Evolutionary conservation across 805 yeast species (phyloP).

Genomic region (Metschnikowia rubicola): DNA sequence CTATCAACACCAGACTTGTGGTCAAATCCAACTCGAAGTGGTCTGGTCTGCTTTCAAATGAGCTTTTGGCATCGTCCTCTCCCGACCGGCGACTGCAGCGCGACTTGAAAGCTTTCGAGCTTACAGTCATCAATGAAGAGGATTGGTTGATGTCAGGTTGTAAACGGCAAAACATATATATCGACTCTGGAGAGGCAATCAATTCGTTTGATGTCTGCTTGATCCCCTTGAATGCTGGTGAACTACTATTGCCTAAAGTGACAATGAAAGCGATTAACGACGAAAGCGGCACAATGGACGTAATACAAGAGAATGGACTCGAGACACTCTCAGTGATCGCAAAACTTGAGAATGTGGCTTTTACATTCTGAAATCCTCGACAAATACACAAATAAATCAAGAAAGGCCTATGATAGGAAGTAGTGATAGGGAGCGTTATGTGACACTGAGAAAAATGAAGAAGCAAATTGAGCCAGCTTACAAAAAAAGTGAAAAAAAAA

Average conservation of each 20-base stretch:
- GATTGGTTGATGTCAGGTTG: slow-evolving; percentile 81
- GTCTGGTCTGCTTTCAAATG: slow-evolving; percentile 22
- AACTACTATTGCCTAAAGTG: slow-evolving; percentile 62
- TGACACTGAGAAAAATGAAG: too few relatives aligned
- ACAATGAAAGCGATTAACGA: slow-evolving; percentile 31
- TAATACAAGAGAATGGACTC: slow-evolving; percentile 63
- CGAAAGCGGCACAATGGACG: slow-evolving; percentile 45
- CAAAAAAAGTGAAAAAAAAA: background rate
- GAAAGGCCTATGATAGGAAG: too few relatives aligned
- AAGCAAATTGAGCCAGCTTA: too few relatives aligned
- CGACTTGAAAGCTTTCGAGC: slow-evolving; percentile 31
- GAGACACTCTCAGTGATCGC: slow-evolving; percentile 72
- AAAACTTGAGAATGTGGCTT: slow-evolving; percentile 57
- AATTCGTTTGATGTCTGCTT: slow-evolving; percentile 42
- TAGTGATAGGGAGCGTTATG: too few relatives aligned
- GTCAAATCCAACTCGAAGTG: slow-evolving; percentile 47
- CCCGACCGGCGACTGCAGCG: slow-evolving; percentile 2
- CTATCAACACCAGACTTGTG: slow-evolving; percentile 44
- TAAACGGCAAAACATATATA: slow-evolving; percentile 49
- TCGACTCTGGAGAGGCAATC: slow-evolving; percentile 21
- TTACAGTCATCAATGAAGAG: slow-evolving; percentile 55
- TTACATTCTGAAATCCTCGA: slow-evolving; percentile 42
- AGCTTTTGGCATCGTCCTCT: slow-evolving; percentile 13
- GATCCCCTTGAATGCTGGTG: slow-evolving; percentile 77
- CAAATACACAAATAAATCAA: too few relatives aligned